These are phyloP conservation scores for Mortierella sp. DNA, from an alignment of 371 early-diverging fungal genomes.

Conservation along the genomic window DNA sequence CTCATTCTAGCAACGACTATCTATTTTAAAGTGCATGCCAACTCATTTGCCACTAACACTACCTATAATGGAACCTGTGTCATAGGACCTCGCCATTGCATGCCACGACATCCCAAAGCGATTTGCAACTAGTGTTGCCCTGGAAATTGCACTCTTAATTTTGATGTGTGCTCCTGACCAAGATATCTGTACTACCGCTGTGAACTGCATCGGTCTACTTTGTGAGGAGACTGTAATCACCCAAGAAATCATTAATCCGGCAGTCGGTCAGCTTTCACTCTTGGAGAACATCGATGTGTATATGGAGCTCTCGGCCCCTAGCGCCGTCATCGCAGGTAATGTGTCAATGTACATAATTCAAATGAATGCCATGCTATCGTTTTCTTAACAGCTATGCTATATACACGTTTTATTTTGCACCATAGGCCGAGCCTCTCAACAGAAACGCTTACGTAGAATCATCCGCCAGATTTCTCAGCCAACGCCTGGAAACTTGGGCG, in stretches of 20 bases:
- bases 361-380: background rate
- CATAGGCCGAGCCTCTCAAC: conserved; percentile 77
- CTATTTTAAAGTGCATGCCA: background rate
- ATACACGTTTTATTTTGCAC: background rate
- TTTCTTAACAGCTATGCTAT: background rate
- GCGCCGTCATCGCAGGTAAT: conserved; percentile 74
- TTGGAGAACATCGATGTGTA: conserved; percentile 82
- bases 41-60: background rate
- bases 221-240: conserved; percentile 74
- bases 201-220: conserved; percentile 73
- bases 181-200: conserved; percentile 75
- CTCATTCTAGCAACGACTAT: background rate
- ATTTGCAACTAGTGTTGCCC: conserved; percentile 75
- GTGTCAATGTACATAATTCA: too few species aligned
- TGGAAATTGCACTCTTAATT: conserved; percentile 85
- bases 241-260: conserved; percentile 66
- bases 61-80: too few species aligned
- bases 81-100: conserved; percentile 61
- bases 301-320: conserved; percentile 72
- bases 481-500: conserved; percentile 84
- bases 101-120: conserved; percentile 74
- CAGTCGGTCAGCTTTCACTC: conserved; percentile 69
- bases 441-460: conserved; percentile 81
- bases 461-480: conserved; percentile 77
- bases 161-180: conserved; percentile 82